These are phyloP conservation scores for Cadophora sp. DNA, from an alignment of 2,329 filamentous ascomycete genomes.

Conservation along the genomic window DNA sequence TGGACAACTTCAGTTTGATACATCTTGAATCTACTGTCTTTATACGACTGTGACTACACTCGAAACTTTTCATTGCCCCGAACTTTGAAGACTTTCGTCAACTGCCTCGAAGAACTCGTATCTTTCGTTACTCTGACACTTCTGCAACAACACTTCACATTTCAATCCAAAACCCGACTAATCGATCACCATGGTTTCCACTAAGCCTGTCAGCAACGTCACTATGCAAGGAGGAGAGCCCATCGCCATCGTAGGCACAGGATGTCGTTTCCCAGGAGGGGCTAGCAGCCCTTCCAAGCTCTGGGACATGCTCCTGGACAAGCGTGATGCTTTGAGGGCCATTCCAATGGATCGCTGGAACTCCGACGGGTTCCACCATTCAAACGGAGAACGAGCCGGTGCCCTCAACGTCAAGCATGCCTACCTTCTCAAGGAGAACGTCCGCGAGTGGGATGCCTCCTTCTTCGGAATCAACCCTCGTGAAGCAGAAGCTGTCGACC, in stretches of 20 bases:
- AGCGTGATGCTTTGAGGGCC: conserved; percentile 54
- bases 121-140: background rate
- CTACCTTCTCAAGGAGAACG: conserved; percentile 48
- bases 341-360: conserved; percentile 50
- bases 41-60: background rate
- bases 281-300: conserved; percentile 53
- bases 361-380: conserved; percentile 59
- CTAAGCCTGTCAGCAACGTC: conserved; percentile 16
- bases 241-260: conserved; percentile 48
- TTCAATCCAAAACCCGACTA: background rate
- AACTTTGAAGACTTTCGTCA: conserved; percentile 9
- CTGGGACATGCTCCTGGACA: conserved; percentile 54
- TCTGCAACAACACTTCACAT: background rate
- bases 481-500: conserved; percentile 42
- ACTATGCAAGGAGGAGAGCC: conserved; percentile 28
- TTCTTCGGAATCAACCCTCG: conserved; percentile 43
- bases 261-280: conserved; percentile 49
- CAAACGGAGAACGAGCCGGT: conserved; percentile 51
- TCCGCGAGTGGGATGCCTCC: conserved; percentile 48
- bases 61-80: background rate
- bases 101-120: background rate
- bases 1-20: conserved; percentile 14
- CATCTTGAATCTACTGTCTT: conserved; percentile 16
- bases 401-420: conserved; percentile 28
- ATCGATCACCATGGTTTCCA: conserved; percentile 23